Evolutionary conservation across 345 rosid species (phyloP).

Genomic region (Arabis alpina): DNA sequence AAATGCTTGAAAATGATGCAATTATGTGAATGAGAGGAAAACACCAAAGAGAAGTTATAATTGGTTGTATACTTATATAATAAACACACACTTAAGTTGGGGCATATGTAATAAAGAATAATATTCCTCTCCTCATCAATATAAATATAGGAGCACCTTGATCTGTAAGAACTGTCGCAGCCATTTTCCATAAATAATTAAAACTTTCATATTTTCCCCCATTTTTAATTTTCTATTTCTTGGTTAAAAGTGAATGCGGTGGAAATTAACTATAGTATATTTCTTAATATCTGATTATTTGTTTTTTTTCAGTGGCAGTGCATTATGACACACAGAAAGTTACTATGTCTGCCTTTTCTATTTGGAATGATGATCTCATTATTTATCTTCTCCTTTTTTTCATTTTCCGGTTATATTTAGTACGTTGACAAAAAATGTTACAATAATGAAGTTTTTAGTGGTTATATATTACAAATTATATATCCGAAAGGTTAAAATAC

Average conservation of each 20-base stretch:
- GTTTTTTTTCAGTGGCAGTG: constrained; percentile 34
- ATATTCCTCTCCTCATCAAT: neutral
- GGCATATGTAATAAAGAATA: constrained; percentile 5
- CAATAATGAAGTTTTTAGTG: no score
- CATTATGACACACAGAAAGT: constrained; percentile 81
- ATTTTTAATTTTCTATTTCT: neutral
- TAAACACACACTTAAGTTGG: neutral
- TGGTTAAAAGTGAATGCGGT: constrained; percentile 29
- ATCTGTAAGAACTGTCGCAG: constrained; percentile 34
- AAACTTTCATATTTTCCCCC: neutral
- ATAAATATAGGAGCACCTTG: constrained; percentile 18
- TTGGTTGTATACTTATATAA: constrained; percentile 35
- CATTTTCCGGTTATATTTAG: neutral
- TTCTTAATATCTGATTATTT: constrained; percentile 17
- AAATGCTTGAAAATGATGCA: constrained; percentile 20
- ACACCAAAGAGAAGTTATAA: constrained; percentile 31
- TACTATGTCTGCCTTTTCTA: constrained; percentile 53
- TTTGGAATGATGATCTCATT: constrained; percentile 79
- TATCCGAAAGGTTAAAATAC: no score
- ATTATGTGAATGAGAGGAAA: constrained; percentile 25
- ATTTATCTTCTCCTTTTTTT: constrained; percentile 43
- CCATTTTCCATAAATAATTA: constrained; percentile 17
- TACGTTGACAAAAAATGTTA: neutral
- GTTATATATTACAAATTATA: no score
- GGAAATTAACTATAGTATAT: constrained; percentile 14